Evolutionary conservation across 2,329 filamentous ascomycete genomes (phyloP), one percentile per base, ranked within the genome.

Genomic region (Colletotrichum australisinense): DNA sequence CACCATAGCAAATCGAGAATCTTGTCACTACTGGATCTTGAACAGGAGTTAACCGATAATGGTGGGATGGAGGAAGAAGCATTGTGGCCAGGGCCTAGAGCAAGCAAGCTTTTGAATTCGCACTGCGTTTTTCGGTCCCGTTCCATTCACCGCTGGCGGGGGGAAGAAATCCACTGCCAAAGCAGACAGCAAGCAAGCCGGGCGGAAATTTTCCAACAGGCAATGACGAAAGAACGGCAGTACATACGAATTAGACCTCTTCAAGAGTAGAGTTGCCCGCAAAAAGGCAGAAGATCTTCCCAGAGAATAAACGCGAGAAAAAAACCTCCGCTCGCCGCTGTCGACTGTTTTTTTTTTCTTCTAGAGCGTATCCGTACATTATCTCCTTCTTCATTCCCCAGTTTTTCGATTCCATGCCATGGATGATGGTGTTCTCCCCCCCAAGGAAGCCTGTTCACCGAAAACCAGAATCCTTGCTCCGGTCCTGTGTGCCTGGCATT

Each of bases 341-440:
- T 66, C 67, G 53, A 59, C 38, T 60, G 56, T 22, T 14, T 64
- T 19, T 30, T 30, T 30, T 35, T 35, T 35, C 42, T 49, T 42
- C 42, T 49, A 22, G 19, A 49, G 19, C 19, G 42, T 49, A 49
- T 42, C 38, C 16, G 38, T 42, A 42, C 38, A 42, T 42, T 42
- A 56, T 62, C 55, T 52, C 26, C 38, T 49, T 49, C 24, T 52
- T 30, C 32, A 22, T 42, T 60, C 69, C 65, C 69, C 56, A 46
- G 67, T 64, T 55, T 59, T 69, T 52, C 55, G 24, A 22, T 69
- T 69, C 49, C 65, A 46, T 72, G 69, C 69, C 59, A 72, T 72
- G 66, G 42, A 22, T 22, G 42, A 22, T n/a, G 42, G 59, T 53
- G 69, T 59, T n/a, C 58, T 42, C 58, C 24, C 11, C 11, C 8